Base-by-base conservation (phyloP, 495 filamentous ascomycete genomes). In the Rhypophila decipiens region DNA sequence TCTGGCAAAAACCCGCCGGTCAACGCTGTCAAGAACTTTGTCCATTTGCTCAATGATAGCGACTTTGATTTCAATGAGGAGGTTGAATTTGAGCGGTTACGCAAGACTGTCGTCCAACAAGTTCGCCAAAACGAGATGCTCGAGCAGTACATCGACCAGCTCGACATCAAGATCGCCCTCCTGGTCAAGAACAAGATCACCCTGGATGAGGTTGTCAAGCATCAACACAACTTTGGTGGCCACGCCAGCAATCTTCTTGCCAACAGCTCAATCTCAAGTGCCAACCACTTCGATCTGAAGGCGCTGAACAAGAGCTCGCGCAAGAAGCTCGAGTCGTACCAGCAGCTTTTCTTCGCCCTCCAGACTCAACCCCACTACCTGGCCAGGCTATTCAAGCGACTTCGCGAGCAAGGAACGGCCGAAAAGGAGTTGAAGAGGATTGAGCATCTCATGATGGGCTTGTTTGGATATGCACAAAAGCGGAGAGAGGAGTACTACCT, bases 111-210 rank as follows among this genome's bases (percentile, higher is more conserved):
- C 2, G 90, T 97, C 19, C 91, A 96, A 59, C 90, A 96, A 62
- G 91, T 97, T 9, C 84, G 93, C 12, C 91, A 96, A 53, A 97
- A 97, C 54, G 93, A 99, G 63, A 78, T 95, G 72, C 85, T 93
- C 18, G 94, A 99, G 67, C 87, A 95, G 58, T 97, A 97, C 57
- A 95, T 99, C 57, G 90, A 94, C 56, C 91, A 97, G 57, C 76
- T 99, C 35, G 94, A 97, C 59, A 95, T 96, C 74, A 99, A 99
- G 69, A 99, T 99, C 59, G 93, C 91, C 11, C 79, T 99, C 4
- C 77, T 99, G 13, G 94, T 97, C 51, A 96, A 97, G 73, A 97
- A 97, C 70, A 99, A 97, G 69, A 99, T 99, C 60, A 97, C 94
- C 0, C 76, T 97, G 1, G 93, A 99, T 61, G 93, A 99, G 73